A percentile compares a stretch with the other conserved stretches of the same genome.
phyloP scores from a whole-genome alignment of 2,329 filamentous ascomycete species.

The Fonsecaea pugnacius region DNA sequence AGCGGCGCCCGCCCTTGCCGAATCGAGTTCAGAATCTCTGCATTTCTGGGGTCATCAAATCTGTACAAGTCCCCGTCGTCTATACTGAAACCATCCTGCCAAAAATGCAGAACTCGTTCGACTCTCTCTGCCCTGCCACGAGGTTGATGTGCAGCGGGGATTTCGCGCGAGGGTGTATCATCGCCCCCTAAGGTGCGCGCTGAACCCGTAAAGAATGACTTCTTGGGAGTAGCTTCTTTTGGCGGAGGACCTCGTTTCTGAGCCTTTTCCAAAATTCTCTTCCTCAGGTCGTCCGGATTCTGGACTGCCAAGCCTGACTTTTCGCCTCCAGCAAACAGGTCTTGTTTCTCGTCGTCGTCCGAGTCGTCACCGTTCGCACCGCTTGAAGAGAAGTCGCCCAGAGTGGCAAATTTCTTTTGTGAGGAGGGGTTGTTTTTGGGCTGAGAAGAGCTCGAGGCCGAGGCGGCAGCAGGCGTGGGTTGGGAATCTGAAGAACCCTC shows the following conservation, averaged over 20 bases:
- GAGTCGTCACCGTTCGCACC: slow-evolving; percentile 54
- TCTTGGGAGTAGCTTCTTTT: slow-evolving; percentile 35
- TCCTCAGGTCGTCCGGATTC: slow-evolving; percentile 62
- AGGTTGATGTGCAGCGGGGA: slow-evolving; percentile 57
- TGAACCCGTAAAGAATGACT: slow-evolving; percentile 61
- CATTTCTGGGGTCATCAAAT: slow-evolving; percentile 66
- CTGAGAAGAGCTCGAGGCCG: slow-evolving; percentile 38
- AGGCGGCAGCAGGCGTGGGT: slow-evolving; percentile 40
- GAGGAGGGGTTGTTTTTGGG: slow-evolving; percentile 41
- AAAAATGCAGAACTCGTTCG: slow-evolving; percentile 65
- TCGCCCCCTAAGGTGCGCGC: slow-evolving; percentile 70
- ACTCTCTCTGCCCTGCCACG: slow-evolving; percentile 54
- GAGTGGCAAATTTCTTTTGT: slow-evolving; percentile 54
- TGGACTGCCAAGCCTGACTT: slow-evolving; percentile 71
- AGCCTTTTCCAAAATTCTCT: slow-evolving; percentile 56
- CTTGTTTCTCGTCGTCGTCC: slow-evolving; percentile 58
- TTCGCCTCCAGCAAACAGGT: slow-evolving; percentile 68
- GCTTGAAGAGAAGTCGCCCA: slow-evolving; percentile 49
- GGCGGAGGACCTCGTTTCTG: slow-evolving; percentile 41
- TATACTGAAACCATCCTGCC: slow-evolving; percentile 68
- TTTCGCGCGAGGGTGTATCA: slow-evolving; percentile 62
- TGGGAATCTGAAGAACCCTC: slow-evolving; percentile 38
- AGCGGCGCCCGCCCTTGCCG: slow-evolving; percentile 66
- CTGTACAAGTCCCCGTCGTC: slow-evolving; percentile 68
- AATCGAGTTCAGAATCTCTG: slow-evolving; percentile 65